phyloP scores from a whole-genome alignment of 306 rosid species.

The Rosa persica region DNA sequence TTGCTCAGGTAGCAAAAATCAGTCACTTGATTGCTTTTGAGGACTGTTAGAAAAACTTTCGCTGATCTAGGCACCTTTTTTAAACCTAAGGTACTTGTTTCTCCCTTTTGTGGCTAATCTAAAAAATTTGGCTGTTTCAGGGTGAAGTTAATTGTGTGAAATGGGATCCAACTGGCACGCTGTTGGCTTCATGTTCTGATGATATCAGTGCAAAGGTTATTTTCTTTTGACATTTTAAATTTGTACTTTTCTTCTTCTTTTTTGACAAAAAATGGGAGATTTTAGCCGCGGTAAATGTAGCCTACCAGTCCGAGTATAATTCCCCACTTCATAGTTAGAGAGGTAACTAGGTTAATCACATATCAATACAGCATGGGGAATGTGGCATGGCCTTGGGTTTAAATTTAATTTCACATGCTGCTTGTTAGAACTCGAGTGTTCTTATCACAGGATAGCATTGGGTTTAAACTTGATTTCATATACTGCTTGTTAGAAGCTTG shows the following conservation, averaged over 20 bases:
- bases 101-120: constrained; percentile 15
- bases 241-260: neutral
- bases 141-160: constrained; percentile 96
- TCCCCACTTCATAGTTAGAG: neutral
- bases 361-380: neutral
- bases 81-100: neutral
- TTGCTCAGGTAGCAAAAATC: constrained; percentile 16
- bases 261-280: neutral
- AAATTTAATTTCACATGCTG: neutral
- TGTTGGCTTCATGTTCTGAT: constrained; percentile 94
- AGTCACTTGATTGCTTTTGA: neutral
- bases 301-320: neutral
- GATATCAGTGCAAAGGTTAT: constrained; percentile 78
- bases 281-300: neutral
- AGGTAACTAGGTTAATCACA: neutral
- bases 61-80: neutral
- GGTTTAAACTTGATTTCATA: neutral
- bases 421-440: neutral
- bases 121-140: constrained; percentile 43
- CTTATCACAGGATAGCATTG: neutral
- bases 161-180: constrained; percentile 94
- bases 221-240: neutral
- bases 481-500: neutral
- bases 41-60: neutral
- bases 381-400: neutral